Conservation (phyloP, 2,329 filamentous ascomycete species). For the Chlorencoelia australis region DNA sequence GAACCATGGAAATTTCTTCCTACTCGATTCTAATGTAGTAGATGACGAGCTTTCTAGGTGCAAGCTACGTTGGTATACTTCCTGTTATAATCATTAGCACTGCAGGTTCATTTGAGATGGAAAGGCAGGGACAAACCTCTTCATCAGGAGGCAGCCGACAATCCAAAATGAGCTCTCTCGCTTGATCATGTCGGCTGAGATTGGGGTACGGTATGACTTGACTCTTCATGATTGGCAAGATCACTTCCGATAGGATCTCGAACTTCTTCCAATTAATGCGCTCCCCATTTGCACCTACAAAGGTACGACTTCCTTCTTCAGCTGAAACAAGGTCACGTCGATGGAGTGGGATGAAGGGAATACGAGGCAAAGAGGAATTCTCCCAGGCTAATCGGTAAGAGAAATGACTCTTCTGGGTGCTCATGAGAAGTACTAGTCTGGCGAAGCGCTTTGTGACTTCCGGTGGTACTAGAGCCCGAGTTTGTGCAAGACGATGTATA, state of each 20-base stretch:
- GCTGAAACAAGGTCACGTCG: constrained; percentile 83
- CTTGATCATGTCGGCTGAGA: constrained; percentile 56
- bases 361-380: constrained; percentile 80
- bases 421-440: constrained; percentile 83
- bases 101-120: neutral
- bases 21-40: constrained; percentile 39
- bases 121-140: constrained; percentile 52
- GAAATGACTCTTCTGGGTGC: constrained; percentile 82
- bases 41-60: constrained; percentile 45
- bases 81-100: constrained; percentile 31
- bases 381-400: constrained; percentile 97
- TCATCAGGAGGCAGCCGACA: constrained; percentile 76
- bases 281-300: constrained; percentile 62
- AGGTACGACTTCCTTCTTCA: constrained; percentile 85
- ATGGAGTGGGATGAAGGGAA: constrained; percentile 87
- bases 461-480: constrained; percentile 62
- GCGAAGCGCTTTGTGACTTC: constrained; percentile 76
- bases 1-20: constrained; percentile 60
- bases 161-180: constrained; percentile 69
- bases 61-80: constrained; percentile 53
- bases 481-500: constrained; percentile 74
- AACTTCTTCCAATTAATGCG: constrained; percentile 98
- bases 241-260: constrained; percentile 85
- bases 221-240: constrained; percentile 84
- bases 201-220: constrained; percentile 75